phyloP scores from a whole-genome alignment of 768 basidiomycete genomes.

The Rhizopogon salebrosus region DNA sequence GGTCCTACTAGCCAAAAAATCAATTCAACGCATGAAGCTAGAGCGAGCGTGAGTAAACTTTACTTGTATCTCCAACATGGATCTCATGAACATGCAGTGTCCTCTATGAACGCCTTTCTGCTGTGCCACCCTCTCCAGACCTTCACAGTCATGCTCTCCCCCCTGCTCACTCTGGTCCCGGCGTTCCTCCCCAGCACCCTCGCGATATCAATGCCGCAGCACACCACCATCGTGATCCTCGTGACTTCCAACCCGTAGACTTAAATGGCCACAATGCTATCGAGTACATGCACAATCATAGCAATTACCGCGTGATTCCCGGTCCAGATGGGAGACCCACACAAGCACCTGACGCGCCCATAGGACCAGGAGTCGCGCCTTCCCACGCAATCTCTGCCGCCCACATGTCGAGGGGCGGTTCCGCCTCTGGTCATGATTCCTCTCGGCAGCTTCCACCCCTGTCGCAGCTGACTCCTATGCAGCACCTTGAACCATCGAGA shows the following conservation, averaged over 20 bases:
- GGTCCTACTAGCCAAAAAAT: slow-evolving; percentile 72
- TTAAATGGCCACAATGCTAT: slow-evolving; percentile 42
- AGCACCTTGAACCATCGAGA: slow-evolving; percentile 31
- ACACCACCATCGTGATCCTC: slow-evolving; percentile 29
- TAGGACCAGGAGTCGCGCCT: slow-evolving; percentile 33
- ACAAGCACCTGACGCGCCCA: slow-evolving; percentile 44
- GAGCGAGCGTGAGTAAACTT: slow-evolving; percentile 72
- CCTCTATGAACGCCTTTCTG: slow-evolving; percentile 72
- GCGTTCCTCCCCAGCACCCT: slow-evolving; percentile 30
- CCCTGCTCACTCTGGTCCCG: slow-evolving; percentile 29
- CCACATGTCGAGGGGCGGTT: slow-evolving; percentile 39
- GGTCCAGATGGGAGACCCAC: slow-evolving; percentile 46
- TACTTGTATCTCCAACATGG: background rate
- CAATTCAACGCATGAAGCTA: slow-evolving; percentile 81
- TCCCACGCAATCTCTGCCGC: slow-evolving; percentile 33
- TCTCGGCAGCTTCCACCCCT: slow-evolving; percentile 46
- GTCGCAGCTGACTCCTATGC: slow-evolving; percentile 41
- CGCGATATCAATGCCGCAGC: slow-evolving; percentile 14
- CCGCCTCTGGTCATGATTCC: slow-evolving; percentile 36
- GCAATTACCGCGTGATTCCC: slow-evolving; percentile 40
- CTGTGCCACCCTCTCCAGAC: slow-evolving; percentile 53
- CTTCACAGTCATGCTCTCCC: slow-evolving; percentile 35
- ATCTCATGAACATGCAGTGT: slow-evolving; percentile 44
- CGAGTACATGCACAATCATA: slow-evolving; percentile 48
- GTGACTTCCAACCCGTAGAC: slow-evolving; percentile 35